Evolutionary conservation across 257 asterid genomes (phyloP), one percentile per base, ranked within the genome.

Genomic region (Rubia yunnanensis): DNA sequence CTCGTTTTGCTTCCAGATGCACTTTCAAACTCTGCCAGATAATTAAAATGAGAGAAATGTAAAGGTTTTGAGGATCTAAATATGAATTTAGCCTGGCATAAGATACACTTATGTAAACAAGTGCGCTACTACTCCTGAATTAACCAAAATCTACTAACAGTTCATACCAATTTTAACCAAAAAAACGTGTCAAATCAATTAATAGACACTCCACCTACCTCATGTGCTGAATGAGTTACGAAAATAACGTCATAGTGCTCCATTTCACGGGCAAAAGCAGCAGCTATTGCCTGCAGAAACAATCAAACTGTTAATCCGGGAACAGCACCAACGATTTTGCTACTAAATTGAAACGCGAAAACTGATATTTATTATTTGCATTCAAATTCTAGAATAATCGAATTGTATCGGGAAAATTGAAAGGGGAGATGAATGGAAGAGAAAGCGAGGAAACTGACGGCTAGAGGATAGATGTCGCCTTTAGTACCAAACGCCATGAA

Each of bases 211-310:
- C 31, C 4, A 38, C 79, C 49, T 52, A 92, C 98, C 95, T 86
- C 79, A 56, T 89, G 96, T 17, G 88, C 88, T 13, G 95, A 86
- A 79, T 92, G 99, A 53, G 97, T 92, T 11, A 89, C 72, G 60
- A 89, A 86, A 52, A 81, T 64, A 39, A 92, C 96, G 20, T 82
- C 67, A 65, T 87, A 86, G 36, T 84, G 85, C 66, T 63, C 53
- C 80, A 79, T 88, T 67, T 89, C 94, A 63, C 84, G 69, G 68
- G 95, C 95, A 71, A 89, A 89, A 10, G 99, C 95, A 52, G 87
- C 86, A 49, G 99, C 97, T 72, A 92, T 67, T 26, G 97, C 97
- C 99, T 92, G 70, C 28, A 36, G 61, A 79, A 28, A 39, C 5
- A 10, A 57, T 27, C 34, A 57, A 8, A 15, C 32, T 6, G 63